Conservation (phyloP, 371 early-diverging fungal species). For the Rhizopus sp. region DNA sequence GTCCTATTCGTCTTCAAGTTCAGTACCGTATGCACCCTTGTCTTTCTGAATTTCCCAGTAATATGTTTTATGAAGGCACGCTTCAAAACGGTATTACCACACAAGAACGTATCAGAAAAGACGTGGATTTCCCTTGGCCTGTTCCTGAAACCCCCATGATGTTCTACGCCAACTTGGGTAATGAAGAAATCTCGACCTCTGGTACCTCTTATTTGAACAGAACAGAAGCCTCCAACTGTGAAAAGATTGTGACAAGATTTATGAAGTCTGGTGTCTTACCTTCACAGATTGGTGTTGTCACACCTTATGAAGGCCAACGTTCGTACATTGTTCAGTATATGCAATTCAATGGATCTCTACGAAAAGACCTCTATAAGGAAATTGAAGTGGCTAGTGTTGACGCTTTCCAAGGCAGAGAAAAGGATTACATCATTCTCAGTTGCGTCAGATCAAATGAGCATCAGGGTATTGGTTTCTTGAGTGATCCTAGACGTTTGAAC, state of each 20-base stretch:
- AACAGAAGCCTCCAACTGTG: conserved; percentile 86
- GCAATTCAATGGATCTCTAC: conserved; percentile 89
- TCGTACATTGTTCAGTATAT: conserved; percentile 93
- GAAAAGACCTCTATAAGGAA: conserved; percentile 92
- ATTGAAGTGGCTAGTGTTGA: conserved; percentile 99
- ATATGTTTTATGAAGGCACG: conserved; percentile 99
- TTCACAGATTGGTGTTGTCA: conserved; percentile 97
- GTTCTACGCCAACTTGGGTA: conserved; percentile 91
- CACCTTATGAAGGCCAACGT: conserved; percentile 99
- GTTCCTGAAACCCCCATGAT: conserved; percentile 93
- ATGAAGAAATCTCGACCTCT: conserved; percentile 94
- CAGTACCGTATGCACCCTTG: conserved; percentile 99
- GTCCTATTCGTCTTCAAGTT: conserved; percentile 94
- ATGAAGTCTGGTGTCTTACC: conserved; percentile 88
- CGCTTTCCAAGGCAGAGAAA: conserved; percentile 99
- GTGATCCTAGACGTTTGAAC: conserved; percentile 96
- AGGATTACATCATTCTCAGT: conserved; percentile 98
- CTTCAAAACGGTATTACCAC: conserved; percentile 95
- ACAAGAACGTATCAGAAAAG: conserved; percentile 83
- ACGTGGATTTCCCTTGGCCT: conserved; percentile 96
- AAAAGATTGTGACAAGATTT: conserved; percentile 94
- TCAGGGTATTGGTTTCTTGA: conserved; percentile 98
- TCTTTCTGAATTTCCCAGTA: conserved; percentile 96
- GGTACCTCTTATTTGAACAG: conserved; percentile 98
- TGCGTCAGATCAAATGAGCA: conserved; percentile 98